Evolutionary conservation across 805 yeast species (phyloP), one percentile per base, ranked within the genome.

Genomic region (Myxozyma sirexii): DNA sequence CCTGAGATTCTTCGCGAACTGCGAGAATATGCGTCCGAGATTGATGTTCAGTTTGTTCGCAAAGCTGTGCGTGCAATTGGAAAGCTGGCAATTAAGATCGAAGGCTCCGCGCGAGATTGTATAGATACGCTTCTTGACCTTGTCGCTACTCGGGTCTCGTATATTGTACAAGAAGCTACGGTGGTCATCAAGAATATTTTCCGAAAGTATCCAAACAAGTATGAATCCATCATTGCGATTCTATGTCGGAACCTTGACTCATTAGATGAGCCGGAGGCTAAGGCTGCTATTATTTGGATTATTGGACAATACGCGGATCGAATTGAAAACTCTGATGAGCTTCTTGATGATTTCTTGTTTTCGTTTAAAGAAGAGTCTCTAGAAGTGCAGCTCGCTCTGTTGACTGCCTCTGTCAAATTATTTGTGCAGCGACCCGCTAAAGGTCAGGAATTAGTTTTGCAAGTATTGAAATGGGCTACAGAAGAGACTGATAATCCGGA

Each of bases 51-150:
- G 59, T 90, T 91, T 86, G 89, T 92, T 1, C 78, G 96, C 57
- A 88, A 90, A 68, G 91, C 97, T 0, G 84, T 93, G 2, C 76
- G 96, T 60, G 96, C 97, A 0, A 84, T 93, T 62, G 97, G 97
- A 1, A 89, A 91, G 69, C 76, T 93, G 21, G 96, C 97, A 0
- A 84, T 91, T 27, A 90, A 89, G 69, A 74, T 90, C 15, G 84
- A 83, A 26, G 72, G 72, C 7, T 84, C 88, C 0, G 85, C 92
- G 0, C 75, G 77, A 4, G 77, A 77, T 24, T 89, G 96, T 72
- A 86, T 89, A 2, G 80, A 80, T 4, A 82, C 84, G 1, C 72
- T 92, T 6, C 68, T 82, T 38, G 85, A 81, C 31, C 77, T 90
- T 55, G 73, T 86, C 1, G 76, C 84, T 3, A 84, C 84, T 61